Base-by-base conservation (phyloP, 129 eudicot genomes). In the Ambrosia trifida region DNA sequence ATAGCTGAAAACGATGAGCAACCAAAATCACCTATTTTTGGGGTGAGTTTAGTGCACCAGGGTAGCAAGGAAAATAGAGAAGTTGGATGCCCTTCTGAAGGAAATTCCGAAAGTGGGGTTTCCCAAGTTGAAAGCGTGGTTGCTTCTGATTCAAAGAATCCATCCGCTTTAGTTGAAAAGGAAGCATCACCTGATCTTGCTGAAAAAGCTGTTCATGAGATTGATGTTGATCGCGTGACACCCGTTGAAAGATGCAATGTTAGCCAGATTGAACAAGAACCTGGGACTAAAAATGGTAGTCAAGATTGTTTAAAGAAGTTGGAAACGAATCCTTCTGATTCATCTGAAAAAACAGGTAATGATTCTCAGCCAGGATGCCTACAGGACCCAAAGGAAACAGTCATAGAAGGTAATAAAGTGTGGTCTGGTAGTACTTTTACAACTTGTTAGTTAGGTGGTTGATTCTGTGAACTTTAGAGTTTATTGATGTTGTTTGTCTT, bases 1-100 rank as follows among this genome's bases (percentile, higher is more conserved):
- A 38, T 61, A 40, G 32, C 76, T 41, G 85, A 62, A 47, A 60
- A 70, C 11, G 72, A 78, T 49, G 83, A 80, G 46, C 74, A 72
- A 76, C 83, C 68, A 36, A 81, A 70, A 33, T 47, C 83, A 79
- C 80, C 83, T 18, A 73, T 72, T 59, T 59, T 59, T 56, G 86
- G 81, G 76, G 74, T 66, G 66, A 77, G 49, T 46, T 52, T 70
- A 49, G 68, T 68, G 67, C 72, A 74, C 45, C 49, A 31, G 40
- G 77, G 70, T 74, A 72, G 71, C 74, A 80, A 70, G 43, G 81
- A 45, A 38, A 76, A 36, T 49, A 57, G 13, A 24, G 82, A 78
- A 63, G 61, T 31, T 41, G 79, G 65, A 76, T 53, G 49, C 14
- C 56, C 33, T 19, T 19, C n/a, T 67, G 81, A 76, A 38, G 80